Evolutionary conservation across 2,329 filamentous ascomycete species (phyloP), one percentile per base, ranked within the genome.

Genomic region (Rhinocladiella similis): DNA sequence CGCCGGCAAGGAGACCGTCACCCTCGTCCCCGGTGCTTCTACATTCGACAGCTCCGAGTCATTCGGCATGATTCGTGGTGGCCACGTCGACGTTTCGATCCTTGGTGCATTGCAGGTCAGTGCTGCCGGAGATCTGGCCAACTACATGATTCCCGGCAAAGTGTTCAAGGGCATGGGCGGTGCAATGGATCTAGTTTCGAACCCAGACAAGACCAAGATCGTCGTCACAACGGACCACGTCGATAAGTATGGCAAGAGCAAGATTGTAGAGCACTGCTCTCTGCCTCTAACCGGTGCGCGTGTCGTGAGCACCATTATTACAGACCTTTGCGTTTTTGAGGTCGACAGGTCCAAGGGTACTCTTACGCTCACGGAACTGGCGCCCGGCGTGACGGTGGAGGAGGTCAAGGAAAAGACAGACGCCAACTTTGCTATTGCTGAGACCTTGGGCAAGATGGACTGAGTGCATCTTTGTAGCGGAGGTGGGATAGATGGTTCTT

Each of bases 61-160:
- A 1, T 95, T 95, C 67, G 85, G 83, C 64, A 94, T 94, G 90
- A 95, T 95, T 65, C 84, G 90, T 10, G 88, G 89, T 50, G 90
- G 90, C 0, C 89, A 91, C 66, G 86, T 95, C 41, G 87, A 95
- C 67, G 86, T 95, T 4, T 91, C 88, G 0, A 91, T 95, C 67
- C 81, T 95, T 0, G 90, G 90, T 3, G 87, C 90, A 1, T 83
- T 93, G 63, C 89, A 95, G 75, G 90, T 94, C 19, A 87, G 84
- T 62, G 89, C 89, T 0, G 79, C 82, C 2, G 90, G 90, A 22
- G 90, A 95, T 69, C 74, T 95, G 51, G 90, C 90, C 45, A 94
- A 94, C 74, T 95, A 90, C 79, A 94, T 94, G 87, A 88, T 95
- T 61, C 90, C 90, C 0, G 90, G 90, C 20, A 94, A 93, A 73